Conservation (phyloP, 2,329 filamentous ascomycete species). For the Epichloe amarillans region DNA sequence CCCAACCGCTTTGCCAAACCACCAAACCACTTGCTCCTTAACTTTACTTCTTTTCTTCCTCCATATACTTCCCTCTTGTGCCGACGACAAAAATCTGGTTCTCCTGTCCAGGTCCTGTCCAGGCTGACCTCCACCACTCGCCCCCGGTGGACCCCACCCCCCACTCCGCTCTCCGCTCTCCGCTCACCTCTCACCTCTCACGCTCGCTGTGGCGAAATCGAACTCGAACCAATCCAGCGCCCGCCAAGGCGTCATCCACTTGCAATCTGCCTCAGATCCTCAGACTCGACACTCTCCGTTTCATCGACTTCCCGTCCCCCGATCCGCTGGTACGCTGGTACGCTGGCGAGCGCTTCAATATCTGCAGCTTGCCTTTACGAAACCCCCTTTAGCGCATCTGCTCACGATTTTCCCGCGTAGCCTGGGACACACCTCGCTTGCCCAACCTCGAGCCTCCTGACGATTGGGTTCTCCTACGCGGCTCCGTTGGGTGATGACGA, state of each 20-base stretch:
- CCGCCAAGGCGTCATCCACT: conserved; percentile 1
- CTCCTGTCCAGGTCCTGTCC: too few species aligned
- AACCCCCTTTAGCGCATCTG: not conserved
- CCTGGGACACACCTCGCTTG: not conserved
- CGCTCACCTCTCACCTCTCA: not conserved
- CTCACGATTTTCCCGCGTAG: not conserved
- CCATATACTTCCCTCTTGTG: too few species aligned
- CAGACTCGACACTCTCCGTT: not conserved
- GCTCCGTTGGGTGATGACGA: not conserved
- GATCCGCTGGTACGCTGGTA: too few species aligned
- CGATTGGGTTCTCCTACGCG: not conserved
- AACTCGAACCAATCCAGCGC: conserved; percentile 3
- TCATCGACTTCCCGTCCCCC: not conserved
- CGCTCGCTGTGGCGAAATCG: conserved; percentile 1
- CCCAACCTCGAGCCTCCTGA: not conserved
- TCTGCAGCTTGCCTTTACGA: not conserved
- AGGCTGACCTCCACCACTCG: too few species aligned
- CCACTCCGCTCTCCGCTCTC: not conserved
- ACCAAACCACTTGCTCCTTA: too few species aligned
- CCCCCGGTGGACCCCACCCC: too few species aligned
- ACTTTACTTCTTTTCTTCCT: not conserved
- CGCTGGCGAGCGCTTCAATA: not conserved
- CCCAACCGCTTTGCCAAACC: too few species aligned
- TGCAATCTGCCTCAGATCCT: conserved; percentile 1
- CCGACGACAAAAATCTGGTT: too few species aligned